Evolutionary conservation across 805 yeast genomes (phyloP), one percentile per base, ranked within the genome.

Genomic region (Starmera pachycereana): DNA sequence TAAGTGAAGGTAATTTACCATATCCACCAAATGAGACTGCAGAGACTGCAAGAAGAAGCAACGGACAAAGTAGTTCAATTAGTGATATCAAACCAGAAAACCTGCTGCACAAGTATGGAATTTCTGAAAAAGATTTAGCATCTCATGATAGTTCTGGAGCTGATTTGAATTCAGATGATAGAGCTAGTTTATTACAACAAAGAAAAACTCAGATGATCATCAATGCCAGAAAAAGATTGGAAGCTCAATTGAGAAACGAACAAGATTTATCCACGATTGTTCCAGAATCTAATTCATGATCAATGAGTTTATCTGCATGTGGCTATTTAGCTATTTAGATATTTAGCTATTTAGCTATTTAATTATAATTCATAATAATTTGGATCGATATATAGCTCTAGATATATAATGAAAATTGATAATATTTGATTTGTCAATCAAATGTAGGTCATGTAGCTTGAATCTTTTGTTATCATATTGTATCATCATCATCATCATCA

Each of bases 1-100:
- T 90, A 55, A 71, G 72, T 39, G 74, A 70, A 32, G 80, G 82
- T 11, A 61, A 63, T 12, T 68, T 81, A 38, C 85, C 87, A 14
- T 63, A 58, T 42, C 81, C 85, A 7, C 72, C 74, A 6, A 71
- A 50, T 13, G 48, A 50, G 25, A 53, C 49, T 22, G 41, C 53
- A 35, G 44, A 44, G n/a, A 40, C 39, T 18, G 38, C 36, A 3
- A 10, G 44, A 12, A 22, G 27, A 22, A 6, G 37, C 28, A 45
- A 47, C 14, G 44, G 48, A 9, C 51, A 46, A 5, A 54, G 54
- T 29, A 50, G 50, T 38, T 54, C 37, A 18, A 35, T 31, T 14
- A 42, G 49, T 35, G 48, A 48, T 16, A 54, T 52, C 40, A 50
- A 44, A 33, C 47, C 60, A 1, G 58, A 51, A 36, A 58, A 57